Evolutionary conservation across 192 early-diverging fungal species (phyloP).

Genomic region (Funneliformis geosporum): DNA sequence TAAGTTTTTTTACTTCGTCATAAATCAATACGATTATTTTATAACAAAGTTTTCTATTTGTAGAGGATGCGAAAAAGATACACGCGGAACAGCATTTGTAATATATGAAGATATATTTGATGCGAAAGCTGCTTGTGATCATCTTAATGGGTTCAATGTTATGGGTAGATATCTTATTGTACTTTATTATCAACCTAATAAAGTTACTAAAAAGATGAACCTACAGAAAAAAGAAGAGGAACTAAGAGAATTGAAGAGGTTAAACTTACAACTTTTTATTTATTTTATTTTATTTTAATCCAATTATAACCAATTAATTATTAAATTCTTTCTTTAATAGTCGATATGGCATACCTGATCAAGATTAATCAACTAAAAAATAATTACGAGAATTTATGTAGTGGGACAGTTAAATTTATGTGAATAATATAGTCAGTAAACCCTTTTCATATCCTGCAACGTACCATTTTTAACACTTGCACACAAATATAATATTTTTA

Average conservation of each 20-base stretch:
- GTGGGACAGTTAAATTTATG: too few relatives aligned
- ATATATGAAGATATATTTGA: constrained; percentile 99
- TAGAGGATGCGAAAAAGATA: constrained; percentile 77
- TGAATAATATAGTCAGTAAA: too few relatives aligned
- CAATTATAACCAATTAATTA: not conserved
- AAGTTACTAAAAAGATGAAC: constrained; percentile 79
- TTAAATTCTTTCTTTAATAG: not conserved
- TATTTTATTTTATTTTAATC: not conserved
- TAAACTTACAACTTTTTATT: constrained; percentile 31
- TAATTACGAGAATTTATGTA: not conserved
- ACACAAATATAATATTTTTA: too few relatives aligned
- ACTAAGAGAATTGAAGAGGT: constrained; percentile 69
- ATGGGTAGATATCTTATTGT: constrained; percentile 95
- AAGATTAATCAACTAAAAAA: not conserved
- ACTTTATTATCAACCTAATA: constrained; percentile 83
- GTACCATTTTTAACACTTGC: too few relatives aligned
- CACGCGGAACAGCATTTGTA: constrained; percentile 94
- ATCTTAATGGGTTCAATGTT: constrained; percentile 95
- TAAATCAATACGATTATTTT: constrained; percentile 1
- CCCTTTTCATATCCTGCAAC: too few relatives aligned
- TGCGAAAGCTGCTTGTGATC: constrained; percentile 95
- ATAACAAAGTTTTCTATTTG: constrained; percentile 27
- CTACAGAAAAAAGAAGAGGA: constrained; percentile 76
- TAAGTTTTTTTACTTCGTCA: constrained; percentile 28
- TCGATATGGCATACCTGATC: constrained; percentile 16